Evolutionary conservation across 345 rosid species (phyloP), one percentile per base, ranked within the genome.

Genomic region (Nasturtium officinale): DNA sequence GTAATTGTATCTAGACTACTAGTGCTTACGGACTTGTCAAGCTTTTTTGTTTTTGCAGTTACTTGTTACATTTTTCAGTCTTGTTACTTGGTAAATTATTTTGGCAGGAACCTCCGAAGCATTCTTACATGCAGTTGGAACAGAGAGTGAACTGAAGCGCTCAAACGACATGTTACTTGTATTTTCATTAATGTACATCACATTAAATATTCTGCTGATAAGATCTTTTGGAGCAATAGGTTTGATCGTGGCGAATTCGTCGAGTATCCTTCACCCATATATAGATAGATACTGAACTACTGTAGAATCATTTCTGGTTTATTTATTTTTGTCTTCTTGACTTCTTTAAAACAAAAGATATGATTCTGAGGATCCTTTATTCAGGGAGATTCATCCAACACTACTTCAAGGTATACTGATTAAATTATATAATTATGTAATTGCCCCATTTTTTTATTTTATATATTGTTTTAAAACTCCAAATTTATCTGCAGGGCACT

Each of bases 91-190:
- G 2, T 50, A 3, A 48, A 52, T 17, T 13, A 54, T 74, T 46
- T 29, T 57, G 21, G 61, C 87, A 95, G 99, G 99, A 69, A 91
- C 98, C 62, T 95, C 99, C 15, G 99, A 95, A 80, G 90, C 96
- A 58, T 95, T 95, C 85, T 80, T 95, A 60, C 98, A 91, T 73
- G 96, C 96, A 59, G 90, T 92, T 73, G 98, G 96, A 62, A 78
- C 86, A 55, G 96, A 95, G 82, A 78, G 74, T 50, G 86, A 95
- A 65, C 86, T 95, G 43, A 85, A 84, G 76, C 90, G 84, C 50
- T 89, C 96, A 67, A 94, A 94, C 78, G 89, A 87, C 76, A 81
- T 73, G 23, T 78, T 92, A 84, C 89, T 92, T 72, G 78, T 84
- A 52, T 90, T 91, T 84, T 92, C 99, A 50, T 46, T 80, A 61